Base-by-base conservation (phyloP, 106 monocot genomes). In the Iris macrosiphon region DNA sequence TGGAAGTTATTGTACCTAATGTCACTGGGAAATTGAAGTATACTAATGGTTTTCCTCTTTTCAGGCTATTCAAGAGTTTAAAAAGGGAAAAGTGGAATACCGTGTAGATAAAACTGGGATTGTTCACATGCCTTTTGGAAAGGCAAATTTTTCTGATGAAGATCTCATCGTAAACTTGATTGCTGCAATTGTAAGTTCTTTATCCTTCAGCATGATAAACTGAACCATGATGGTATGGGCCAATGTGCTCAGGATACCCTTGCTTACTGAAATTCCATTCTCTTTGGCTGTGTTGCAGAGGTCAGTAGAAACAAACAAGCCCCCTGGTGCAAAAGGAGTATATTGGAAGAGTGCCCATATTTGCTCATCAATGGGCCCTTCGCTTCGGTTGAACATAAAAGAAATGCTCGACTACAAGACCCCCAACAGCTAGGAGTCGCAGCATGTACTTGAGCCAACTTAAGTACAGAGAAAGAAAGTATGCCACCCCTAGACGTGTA, bases 281-380 rank as follows among this genome's bases (percentile, higher is more conserved):
- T 11, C 10, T 1, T 27, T 25, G 11, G 3, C 1, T 2, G 22
- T 56, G 6, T 29, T 64, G 39, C 74, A 98, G 96, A 86, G 75
- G 73, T 98, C 96, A 14, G 67, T 98, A 13, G 96, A 90, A 68
- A 30, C 75, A 55, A 98, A 98, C 79, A 98, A 98, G 60, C 96
- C 96, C 19, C 61, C 89, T 15, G 96, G 96, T 39, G 96, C 89
- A 0, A 98, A 90, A 75, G 86, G 86, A 59, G 75, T 90, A n/a
- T 98, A 98, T 49, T 98, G 96, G 96, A 98, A 78, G 44, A 98
- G 86, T 29, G 83, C 86, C 0, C 81, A 90, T 62, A 72, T 98
- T 52, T 98, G 96, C 69, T 90, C 96, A 25, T 90, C 96, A 20
- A 98, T 98, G 96, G 86, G 96, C 4, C 96, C 96, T 70, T 98